phyloP scores from a whole-genome alignment of 2,329 filamentous ascomycete genomes.

The Xylariaceae sp. region DNA sequence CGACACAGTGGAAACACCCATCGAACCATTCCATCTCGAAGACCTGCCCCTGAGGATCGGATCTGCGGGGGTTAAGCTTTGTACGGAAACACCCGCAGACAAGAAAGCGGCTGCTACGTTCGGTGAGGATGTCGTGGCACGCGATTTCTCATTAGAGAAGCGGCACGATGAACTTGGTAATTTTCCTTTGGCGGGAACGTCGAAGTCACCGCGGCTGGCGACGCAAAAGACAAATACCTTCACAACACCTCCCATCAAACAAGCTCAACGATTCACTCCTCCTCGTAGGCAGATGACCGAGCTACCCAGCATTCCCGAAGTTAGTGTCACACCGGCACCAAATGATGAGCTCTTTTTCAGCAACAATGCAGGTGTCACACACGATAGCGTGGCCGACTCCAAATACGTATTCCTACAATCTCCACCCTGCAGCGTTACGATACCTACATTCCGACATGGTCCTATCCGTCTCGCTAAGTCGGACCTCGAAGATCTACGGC shows the following conservation, averaged over 20 bases:
- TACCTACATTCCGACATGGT: constrained; percentile 49
- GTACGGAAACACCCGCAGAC: constrained; percentile 20
- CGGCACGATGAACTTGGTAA: constrained; percentile 3
- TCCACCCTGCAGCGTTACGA: constrained; percentile 45
- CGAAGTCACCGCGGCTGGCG: constrained; percentile 8
- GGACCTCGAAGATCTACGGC: constrained; percentile 37
- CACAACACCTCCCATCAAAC: constrained; percentile 29
- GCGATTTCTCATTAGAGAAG: constrained; percentile 18
- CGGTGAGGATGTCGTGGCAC: constrained; percentile 17
- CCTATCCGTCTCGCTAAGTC: constrained; percentile 48
- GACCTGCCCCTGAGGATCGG: constrained; percentile 40
- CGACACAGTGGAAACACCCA: constrained; percentile 35
- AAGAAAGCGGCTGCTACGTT: constrained; percentile 2
- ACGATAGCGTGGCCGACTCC: constrained; percentile 29
- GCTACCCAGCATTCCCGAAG: constrained; percentile 27
- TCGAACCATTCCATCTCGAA: constrained; percentile 48
- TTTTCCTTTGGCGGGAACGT: constrained; percentile 1
- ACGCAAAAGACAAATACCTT: constrained; percentile 19
- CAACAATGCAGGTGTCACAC: constrained; percentile 7
- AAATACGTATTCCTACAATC: constrained; percentile 45
- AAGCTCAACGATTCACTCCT: constrained; percentile 18
- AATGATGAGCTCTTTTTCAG: constrained; percentile 13
- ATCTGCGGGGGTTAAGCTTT: constrained; percentile 31
- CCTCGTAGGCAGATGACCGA: constrained; percentile 18
- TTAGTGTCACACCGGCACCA: constrained; percentile 7